These are phyloP conservation scores for Lepidium aucheri DNA, from an alignment of 345 rosid species.

Conservation along the genomic window DNA sequence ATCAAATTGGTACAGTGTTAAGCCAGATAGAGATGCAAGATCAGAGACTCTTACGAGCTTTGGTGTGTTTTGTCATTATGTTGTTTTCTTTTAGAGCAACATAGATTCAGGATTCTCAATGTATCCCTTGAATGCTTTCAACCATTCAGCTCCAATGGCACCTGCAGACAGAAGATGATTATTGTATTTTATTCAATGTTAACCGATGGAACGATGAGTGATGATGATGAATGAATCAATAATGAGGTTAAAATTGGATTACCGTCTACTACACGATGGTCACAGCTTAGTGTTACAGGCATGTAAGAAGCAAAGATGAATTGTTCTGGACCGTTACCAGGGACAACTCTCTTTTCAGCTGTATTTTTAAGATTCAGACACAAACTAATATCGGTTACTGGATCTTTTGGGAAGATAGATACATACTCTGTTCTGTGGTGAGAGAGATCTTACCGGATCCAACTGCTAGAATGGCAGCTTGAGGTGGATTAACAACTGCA, in stretches of 20 bases:
- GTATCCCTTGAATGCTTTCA: slow-evolving; percentile 90
- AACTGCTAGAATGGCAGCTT: slow-evolving; percentile 90
- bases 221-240: background rate
- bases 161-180: slow-evolving; percentile 30
- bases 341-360: slow-evolving; percentile 94
- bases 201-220: background rate
- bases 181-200: too few species aligned
- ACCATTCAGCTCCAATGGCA: slow-evolving; percentile 96
- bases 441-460: slow-evolving; percentile 61
- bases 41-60: slow-evolving; percentile 11
- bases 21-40: background rate
- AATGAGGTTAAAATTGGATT: background rate
- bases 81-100: slow-evolving; percentile 47
- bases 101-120: slow-evolving; percentile 91
- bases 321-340: slow-evolving; percentile 57
- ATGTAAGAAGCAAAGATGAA: slow-evolving; percentile 67
- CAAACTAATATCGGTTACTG: too few species aligned
- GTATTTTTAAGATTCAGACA: slow-evolving; percentile 8
- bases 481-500: slow-evolving; percentile 95
- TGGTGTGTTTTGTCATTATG: background rate
- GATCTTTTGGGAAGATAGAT: too few species aligned
- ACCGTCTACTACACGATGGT: slow-evolving; percentile 99
- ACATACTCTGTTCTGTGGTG: slow-evolving; percentile 2
- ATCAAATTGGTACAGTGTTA: slow-evolving; percentile 16
- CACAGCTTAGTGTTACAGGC: slow-evolving; percentile 91